Conservation (phyloP, 1,284 basidiomycete species). For the Anthracocystis panici-leucophaei region DNA sequence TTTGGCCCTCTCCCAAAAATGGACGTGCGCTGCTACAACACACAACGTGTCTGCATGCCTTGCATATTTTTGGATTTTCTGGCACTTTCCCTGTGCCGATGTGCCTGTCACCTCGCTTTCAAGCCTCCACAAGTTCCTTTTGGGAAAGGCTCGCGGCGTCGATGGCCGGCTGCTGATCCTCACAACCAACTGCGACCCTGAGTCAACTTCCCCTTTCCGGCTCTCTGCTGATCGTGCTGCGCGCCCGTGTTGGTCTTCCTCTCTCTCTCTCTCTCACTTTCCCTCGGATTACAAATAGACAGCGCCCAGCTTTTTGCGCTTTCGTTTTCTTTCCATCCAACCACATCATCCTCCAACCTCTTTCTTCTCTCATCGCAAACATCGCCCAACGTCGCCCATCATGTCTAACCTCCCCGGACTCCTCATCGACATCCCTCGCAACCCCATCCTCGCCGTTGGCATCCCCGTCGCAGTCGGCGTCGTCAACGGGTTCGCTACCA, state of each 20-base stretch:
- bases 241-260: background rate
- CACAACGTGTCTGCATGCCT: slow-evolving; percentile 17
- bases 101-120: background rate
- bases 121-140: slow-evolving; percentile 7
- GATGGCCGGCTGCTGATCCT: slow-evolving; percentile 1
- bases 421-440: slow-evolving; percentile 59
- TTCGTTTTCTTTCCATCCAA: background rate
- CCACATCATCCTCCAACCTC: slow-evolving; percentile 17
- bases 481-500: slow-evolving; percentile 55
- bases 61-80: slow-evolving; percentile 13
- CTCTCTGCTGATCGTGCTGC: background rate
- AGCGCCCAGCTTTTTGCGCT: background rate
- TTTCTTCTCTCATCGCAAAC: background rate
- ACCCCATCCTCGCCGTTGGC: slow-evolving; percentile 64
- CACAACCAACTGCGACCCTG: background rate
- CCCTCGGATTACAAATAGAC: slow-evolving; percentile 21
- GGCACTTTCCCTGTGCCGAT: slow-evolving; percentile 8
- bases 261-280: background rate
- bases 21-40: slow-evolving; percentile 6
- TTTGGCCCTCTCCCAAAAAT: background rate
- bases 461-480: slow-evolving; percentile 57
- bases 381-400: slow-evolving; percentile 2
- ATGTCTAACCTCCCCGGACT: slow-evolving; percentile 58
- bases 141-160: background rate
- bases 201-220: background rate